These are phyloP conservation scores for Neoscytalidium dimidiatum DNA, from an alignment of 2,329 filamentous ascomycete species.

Conservation along the genomic window DNA sequence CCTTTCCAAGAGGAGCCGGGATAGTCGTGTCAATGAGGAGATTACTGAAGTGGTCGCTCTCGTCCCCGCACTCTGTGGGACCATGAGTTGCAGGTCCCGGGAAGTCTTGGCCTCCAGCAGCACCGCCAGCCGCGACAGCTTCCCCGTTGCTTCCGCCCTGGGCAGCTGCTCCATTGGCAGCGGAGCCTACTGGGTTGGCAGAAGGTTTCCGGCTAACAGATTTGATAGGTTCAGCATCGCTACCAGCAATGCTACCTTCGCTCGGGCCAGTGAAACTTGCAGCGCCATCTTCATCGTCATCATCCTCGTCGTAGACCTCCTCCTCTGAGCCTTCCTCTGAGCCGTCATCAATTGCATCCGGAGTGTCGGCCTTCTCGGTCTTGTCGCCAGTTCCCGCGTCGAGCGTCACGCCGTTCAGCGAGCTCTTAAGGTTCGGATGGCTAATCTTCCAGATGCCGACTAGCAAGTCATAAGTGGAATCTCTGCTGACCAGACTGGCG, in stretches of 20 bases:
- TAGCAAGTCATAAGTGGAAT: constrained; percentile 95
- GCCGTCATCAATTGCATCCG: constrained; percentile 41
- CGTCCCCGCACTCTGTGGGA: constrained; percentile 83
- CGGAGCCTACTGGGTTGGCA: constrained; percentile 45
- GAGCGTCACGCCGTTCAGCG: constrained; percentile 82
- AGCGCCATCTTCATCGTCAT: constrained; percentile 69
- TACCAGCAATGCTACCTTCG: constrained; percentile 56
- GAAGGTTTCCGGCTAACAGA: constrained; percentile 72
- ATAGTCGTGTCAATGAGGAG: constrained; percentile 83
- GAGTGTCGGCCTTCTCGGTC: constrained; percentile 73
- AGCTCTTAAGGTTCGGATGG: constrained; percentile 88
- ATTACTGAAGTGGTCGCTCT: constrained; percentile 78
- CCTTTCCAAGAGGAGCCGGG: constrained; percentile 83
- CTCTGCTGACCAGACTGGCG: constrained; percentile 89
- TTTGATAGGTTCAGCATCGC: constrained; percentile 55
- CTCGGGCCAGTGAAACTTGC: constrained; percentile 63
- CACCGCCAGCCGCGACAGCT: constrained; percentile 42
- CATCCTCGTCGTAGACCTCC: constrained; percentile 78
- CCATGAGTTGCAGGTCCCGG: constrained; percentile 81
- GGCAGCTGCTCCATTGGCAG: constrained; percentile 43
- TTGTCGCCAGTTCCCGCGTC: constrained; percentile 83
- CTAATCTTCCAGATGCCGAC: constrained; percentile 98
- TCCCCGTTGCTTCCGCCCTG: constrained; percentile 39
- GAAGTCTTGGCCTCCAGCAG: constrained; percentile 62
- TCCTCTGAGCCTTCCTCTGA: constrained; percentile 69